Base-by-base conservation (phyloP, 108 stramenopile species). In the Bacterosira constricta region DNA sequence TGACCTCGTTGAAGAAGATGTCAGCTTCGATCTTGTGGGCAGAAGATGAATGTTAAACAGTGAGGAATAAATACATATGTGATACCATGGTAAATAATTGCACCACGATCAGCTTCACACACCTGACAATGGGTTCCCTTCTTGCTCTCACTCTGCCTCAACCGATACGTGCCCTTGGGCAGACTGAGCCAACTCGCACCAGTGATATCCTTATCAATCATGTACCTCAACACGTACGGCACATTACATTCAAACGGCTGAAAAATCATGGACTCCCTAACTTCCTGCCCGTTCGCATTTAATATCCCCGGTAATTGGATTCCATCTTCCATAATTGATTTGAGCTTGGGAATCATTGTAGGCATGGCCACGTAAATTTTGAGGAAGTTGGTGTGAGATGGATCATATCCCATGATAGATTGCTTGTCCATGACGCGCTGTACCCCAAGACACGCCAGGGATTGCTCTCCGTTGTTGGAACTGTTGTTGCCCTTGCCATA, bases 191-290 rank as follows among this genome's bases (percentile, higher is more conserved):
- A 99, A 66, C 96, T 91, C 36, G 97, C 94, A 8, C 99, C 99
- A 0, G 83, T 77, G 47, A 99, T 89, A 44, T 91, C 94, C 37
- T 71, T 59, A 83, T 99, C 99, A 77, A 99, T 96, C 98, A 99
- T 97, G 85, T 92, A 99, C 20, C 99, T 90, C 64, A 99, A 83
- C 21, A 99, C 96, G 84, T 93, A 99, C 13, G 98, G 97, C 5
- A 98, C 98, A 80, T 99, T 99, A 71, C 90, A 92, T 83, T 99
- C 99, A 88, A 90, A 99, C 17, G 88, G 96, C 53, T 71, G 76
- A 35, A 57, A 80, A 26, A 52, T 63, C 34, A 66, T 39, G 38
- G 60, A 54, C 17, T 84, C 77, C 37, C 47, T 38, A 12, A 79
- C 53, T 29, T 60, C 77, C 8, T 8, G 26, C 3, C 59, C 49